These are phyloP conservation scores for Kondoa subrosea DNA, from an alignment of 768 basidiomycete genomes.

Conservation along the genomic window DNA sequence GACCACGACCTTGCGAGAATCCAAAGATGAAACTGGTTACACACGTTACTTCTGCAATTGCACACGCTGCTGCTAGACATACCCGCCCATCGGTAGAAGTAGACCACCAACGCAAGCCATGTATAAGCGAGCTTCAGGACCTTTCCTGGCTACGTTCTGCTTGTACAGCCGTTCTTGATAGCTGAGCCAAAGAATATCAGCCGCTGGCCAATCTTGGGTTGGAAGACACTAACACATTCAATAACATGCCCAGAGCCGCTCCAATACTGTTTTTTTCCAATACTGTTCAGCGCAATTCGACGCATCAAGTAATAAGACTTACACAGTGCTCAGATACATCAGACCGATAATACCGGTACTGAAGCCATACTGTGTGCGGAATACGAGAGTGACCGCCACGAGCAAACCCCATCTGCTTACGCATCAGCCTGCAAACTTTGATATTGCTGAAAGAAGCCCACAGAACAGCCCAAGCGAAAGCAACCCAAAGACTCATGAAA, in stretches of 20 bases:
- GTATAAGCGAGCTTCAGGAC: slow-evolving; percentile 10
- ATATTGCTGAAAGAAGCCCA: too few species aligned
- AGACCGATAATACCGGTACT: slow-evolving; percentile 2
- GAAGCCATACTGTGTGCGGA: slow-evolving; percentile 4
- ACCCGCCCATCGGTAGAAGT: slow-evolving; percentile 4
- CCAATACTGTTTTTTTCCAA: background rate
- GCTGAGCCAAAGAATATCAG: too few species aligned
- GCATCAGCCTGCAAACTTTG: background rate
- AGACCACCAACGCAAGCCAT: slow-evolving; percentile 2
- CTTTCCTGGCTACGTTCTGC: slow-evolving; percentile 1
- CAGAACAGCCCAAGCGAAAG: slow-evolving; percentile 20
- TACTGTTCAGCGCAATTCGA: too few species aligned
- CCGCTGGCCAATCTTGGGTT: too few species aligned
- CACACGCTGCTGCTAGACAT: background rate
- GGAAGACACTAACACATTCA: too few species aligned
- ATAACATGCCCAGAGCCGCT: too few species aligned
- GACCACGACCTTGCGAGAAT: background rate
- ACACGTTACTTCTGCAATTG: background rate
- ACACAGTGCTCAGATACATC: background rate
- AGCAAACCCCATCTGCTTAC: background rate
- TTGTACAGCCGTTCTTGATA: slow-evolving; percentile 6
- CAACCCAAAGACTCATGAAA: slow-evolving; percentile 39
- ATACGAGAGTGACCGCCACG: background rate
- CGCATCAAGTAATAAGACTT: background rate
- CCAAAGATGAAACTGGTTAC: background rate